Evolutionary conservation across 1,284 basidiomycete genomes (phyloP).

Genomic region (Anthracocystis walkeri): DNA sequence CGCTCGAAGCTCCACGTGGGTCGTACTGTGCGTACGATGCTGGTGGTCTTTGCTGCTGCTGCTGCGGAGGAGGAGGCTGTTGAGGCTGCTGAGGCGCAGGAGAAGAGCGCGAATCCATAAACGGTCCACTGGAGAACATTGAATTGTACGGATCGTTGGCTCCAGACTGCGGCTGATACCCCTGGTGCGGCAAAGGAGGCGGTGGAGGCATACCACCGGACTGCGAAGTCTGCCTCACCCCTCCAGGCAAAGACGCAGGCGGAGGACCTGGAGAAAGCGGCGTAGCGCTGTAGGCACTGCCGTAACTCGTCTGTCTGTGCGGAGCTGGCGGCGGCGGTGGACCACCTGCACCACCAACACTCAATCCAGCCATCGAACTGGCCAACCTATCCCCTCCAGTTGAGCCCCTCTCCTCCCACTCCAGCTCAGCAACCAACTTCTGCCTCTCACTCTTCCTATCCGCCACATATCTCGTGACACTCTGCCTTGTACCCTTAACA

Average conservation of each 20-base stretch:
- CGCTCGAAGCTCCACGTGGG: slow-evolving; percentile 6
- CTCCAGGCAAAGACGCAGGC: slow-evolving; percentile 27
- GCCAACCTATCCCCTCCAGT: slow-evolving; percentile 16
- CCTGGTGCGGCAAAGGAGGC: slow-evolving; percentile 15
- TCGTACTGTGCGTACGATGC: slow-evolving; percentile 25
- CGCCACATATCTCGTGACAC: slow-evolving; percentile 77
- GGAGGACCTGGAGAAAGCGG: slow-evolving; percentile 31
- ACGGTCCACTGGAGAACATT: slow-evolving; percentile 45
- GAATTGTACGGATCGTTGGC: slow-evolving; percentile 30
- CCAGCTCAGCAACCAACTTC: slow-evolving; percentile 77
- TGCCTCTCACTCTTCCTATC: slow-evolving; percentile 80
- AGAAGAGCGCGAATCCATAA: slow-evolving; percentile 30
- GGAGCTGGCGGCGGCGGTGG: slow-evolving; percentile 24
- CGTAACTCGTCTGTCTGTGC: slow-evolving; percentile 44
- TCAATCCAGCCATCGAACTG: slow-evolving; percentile 30
- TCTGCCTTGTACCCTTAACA: slow-evolving; percentile 75
- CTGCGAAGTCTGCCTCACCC: slow-evolving; percentile 4
- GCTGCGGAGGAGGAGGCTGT: background rate
- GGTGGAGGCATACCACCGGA: slow-evolving; percentile 9
- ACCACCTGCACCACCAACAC: slow-evolving; percentile 18
- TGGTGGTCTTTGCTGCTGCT: slow-evolving; percentile 10
- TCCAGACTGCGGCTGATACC: slow-evolving; percentile 10
- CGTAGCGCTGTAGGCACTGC: slow-evolving; percentile 18
- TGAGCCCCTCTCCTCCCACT: slow-evolving; percentile 77
- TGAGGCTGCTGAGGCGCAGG: slow-evolving; percentile 14